phyloP scores from a whole-genome alignment of 768 basidiomycete species.

The Naematelia aurantialba region DNA sequence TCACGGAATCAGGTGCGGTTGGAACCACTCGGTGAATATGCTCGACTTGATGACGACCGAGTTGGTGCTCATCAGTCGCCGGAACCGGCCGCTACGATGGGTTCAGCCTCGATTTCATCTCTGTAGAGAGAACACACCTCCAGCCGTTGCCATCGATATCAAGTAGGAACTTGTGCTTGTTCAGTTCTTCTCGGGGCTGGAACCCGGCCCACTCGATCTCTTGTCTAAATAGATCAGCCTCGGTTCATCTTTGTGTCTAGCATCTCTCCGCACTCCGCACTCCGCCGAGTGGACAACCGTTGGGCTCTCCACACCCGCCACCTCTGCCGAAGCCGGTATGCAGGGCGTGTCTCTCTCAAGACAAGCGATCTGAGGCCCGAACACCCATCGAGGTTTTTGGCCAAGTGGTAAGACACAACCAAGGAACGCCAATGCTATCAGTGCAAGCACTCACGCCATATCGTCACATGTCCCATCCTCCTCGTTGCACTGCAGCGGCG shows the following conservation, averaged over 20 bases:
- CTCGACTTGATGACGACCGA: constrained; percentile 52
- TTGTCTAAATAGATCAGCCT: constrained; percentile 17
- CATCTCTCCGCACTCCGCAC: too few relatives aligned
- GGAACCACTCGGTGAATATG: constrained; percentile 53
- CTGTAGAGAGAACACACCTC: constrained; percentile 30
- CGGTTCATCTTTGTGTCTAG: neutral
- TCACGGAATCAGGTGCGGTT: constrained; percentile 47
- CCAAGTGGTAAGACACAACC: neutral
- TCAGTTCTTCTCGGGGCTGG: constrained; percentile 43
- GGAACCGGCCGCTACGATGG: constrained; percentile 27
- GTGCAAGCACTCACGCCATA: constrained; percentile 34
- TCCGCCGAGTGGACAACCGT: too few relatives aligned
- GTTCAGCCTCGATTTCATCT: neutral
- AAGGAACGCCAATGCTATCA: neutral
- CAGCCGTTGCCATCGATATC: constrained; percentile 48
- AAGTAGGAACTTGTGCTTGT: constrained; percentile 51
- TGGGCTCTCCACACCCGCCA: too few relatives aligned
- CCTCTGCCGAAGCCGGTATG: too few relatives aligned
- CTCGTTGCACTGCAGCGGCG: constrained; percentile 46
- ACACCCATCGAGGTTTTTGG: too few relatives aligned
- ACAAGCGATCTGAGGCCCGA: too few relatives aligned
- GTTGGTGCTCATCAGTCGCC: constrained; percentile 51
- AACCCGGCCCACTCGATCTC: constrained; percentile 44
- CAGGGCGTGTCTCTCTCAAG: too few relatives aligned
- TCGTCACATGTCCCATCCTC: constrained; percentile 48